phyloP scores from a whole-genome alignment of 1,139 yeast species.

The Suhomyces choctaworum region DNA sequence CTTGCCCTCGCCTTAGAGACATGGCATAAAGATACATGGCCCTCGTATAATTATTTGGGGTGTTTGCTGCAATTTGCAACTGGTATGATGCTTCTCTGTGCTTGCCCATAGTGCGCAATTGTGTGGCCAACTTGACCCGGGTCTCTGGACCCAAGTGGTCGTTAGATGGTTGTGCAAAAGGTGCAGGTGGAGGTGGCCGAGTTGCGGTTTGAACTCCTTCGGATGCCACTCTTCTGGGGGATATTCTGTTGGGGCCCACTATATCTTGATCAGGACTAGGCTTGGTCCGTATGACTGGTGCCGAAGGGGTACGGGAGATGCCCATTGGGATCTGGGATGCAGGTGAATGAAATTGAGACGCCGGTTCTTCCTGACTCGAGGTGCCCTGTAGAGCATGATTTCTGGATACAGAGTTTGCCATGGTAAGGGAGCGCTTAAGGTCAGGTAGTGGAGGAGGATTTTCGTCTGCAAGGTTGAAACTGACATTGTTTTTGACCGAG shows the following conservation, averaged over 20 bases:
- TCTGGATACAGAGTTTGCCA: neutral
- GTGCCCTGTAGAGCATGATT: neutral
- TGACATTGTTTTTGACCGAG: conserved; percentile 8
- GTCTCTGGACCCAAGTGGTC: conserved; percentile 38
- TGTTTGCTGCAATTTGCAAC: conserved; percentile 59
- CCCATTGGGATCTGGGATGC: conserved; percentile 2
- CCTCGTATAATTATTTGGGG: conserved; percentile 54
- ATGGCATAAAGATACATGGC: conserved; percentile 75
- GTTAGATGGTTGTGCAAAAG: no score
- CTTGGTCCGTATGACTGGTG: conserved; percentile 13
- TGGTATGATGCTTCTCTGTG: conserved; percentile 71
- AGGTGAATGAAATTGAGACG: conserved; percentile 2
- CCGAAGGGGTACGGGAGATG: conserved; percentile 19
- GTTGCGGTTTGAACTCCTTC: conserved; percentile 6
- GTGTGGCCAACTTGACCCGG: conserved; percentile 53
- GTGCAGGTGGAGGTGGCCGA: neutral
- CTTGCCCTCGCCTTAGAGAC: conserved; percentile 70
- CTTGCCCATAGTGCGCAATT: conserved; percentile 57
- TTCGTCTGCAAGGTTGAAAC: conserved; percentile 1
- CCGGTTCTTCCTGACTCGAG: conserved; percentile 1
- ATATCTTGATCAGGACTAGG: neutral
- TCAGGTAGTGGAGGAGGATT: conserved; percentile 4
- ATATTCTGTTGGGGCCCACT: neutral
- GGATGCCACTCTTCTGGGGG: conserved; percentile 10
- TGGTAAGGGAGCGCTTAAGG: conserved; percentile 6